Conservation (phyloP, 768 basidiomycete species). For the Artomyces pyxidatus region DNA sequence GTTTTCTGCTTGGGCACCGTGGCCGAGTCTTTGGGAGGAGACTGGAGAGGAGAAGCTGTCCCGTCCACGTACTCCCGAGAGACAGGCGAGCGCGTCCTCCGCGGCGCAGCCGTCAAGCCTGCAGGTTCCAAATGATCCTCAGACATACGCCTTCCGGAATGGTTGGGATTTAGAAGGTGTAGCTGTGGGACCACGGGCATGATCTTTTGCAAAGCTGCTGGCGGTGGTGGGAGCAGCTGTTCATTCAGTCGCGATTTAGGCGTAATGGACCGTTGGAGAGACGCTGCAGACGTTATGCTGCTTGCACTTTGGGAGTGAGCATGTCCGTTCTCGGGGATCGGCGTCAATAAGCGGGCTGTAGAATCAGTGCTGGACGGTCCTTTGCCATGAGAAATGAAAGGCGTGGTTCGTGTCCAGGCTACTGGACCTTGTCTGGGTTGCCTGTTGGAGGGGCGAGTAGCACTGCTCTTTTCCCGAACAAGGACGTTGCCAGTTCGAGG, state of each 20-base stretch:
- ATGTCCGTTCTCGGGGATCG: neutral
- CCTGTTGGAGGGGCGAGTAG: neutral
- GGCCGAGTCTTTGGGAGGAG: neutral
- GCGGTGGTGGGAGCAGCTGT: slow-evolving; percentile 16
- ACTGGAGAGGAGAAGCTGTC: neutral
- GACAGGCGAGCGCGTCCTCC: slow-evolving; percentile 2
- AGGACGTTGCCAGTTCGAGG: neutral
- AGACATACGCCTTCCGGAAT: too few relatives aligned
- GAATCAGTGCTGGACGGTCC: slow-evolving; percentile 12
- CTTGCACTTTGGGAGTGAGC: slow-evolving; percentile 6
- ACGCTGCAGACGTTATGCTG: neutral
- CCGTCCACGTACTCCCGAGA: neutral
- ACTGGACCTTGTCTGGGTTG: neutral
- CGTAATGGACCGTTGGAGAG: slow-evolving; percentile 15
- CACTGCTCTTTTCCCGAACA: neutral
- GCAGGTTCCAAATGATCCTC: neutral
- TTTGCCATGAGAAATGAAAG: slow-evolving; percentile 5
- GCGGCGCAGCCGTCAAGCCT: slow-evolving; percentile 6
- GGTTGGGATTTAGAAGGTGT: neutral
- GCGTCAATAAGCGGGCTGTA: slow-evolving; percentile 13
- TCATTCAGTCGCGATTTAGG: slow-evolving; percentile 16
- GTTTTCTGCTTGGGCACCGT: neutral
- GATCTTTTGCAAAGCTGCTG: slow-evolving; percentile 10
- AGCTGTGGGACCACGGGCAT: slow-evolving; percentile 7
- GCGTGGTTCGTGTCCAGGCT: neutral